Base-by-base conservation (phyloP, 805 yeast species). In the Metschnikowia kunwiensis region DNA sequence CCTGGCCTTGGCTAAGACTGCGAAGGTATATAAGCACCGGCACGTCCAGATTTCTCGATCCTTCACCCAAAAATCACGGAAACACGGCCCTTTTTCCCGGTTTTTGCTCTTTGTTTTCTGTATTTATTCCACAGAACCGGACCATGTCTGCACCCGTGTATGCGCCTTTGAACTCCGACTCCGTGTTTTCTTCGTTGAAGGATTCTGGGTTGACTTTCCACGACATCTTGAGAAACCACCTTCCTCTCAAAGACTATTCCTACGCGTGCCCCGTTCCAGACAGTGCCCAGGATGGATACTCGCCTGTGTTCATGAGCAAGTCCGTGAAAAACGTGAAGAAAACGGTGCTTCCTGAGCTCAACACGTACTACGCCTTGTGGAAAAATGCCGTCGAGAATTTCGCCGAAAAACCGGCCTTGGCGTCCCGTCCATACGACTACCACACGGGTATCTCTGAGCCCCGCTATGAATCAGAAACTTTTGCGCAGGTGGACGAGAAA, bases 261-360 rank as follows among this genome's bases (percentile, higher is more conserved):
- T 7, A 26, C n/a, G 38, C 51, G 2, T 27, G 18, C 12, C 55
- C 69, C 7, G 30, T 75, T 1, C 71, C 75, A 1, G 63, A 65
- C 16, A 44, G 71, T 9, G 52, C 54, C 22, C 51, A 60, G 36
- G 61, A 60, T 2, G 81, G 80, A 5, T 73, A 57, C 54, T 74
- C 83, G 18, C 68, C 75, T 2, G 54, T 74, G 7, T 81, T 68
- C 51, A 60, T 86, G 37, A 77, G 58, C 44, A 35, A 33, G 11
- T 55, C 57, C 13, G 46, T 53, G n/a, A 47, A 48, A 3, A 49
- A 50, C 7, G 30, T 63, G 48, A 58, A 73, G 15, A 57, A 61
- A 10, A 24, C 42, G 43, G 60, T 75, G n/a, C 72, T 73, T 42
- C 70, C 74, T 1, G 50, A 60, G 1, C 54, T 78, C 36, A 49